Conservation (phyloP, 208 protist species). For the Angomonas deanei region DNA sequence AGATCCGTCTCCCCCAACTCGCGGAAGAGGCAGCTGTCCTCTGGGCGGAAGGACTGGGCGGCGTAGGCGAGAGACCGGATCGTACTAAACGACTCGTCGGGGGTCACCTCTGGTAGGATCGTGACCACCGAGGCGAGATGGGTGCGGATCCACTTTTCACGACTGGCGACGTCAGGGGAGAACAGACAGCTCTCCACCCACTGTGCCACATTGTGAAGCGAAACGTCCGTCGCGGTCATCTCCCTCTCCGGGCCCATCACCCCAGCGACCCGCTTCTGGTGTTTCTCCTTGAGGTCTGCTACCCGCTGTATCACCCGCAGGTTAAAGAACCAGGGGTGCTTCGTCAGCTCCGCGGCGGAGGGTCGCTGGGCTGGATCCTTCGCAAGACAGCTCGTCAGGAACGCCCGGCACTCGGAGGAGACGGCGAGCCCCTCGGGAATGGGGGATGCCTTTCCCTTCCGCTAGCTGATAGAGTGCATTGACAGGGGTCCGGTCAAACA, state of each 20-base stretch:
- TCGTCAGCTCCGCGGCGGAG: constrained; percentile 32
- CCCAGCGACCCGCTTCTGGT: constrained; percentile 16
- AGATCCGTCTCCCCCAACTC: constrained; percentile 50
- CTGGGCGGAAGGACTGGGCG: constrained; percentile 19
- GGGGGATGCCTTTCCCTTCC: constrained; percentile 27
- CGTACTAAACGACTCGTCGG: constrained; percentile 49
- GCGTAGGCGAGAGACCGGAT: constrained; percentile 57
- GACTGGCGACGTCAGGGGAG: constrained; percentile 15
- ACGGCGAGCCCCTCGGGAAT: constrained; percentile 15
- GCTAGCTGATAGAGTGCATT: constrained; percentile 69
- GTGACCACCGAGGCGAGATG: constrained; percentile 46
- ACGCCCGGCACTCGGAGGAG: constrained; percentile 40
- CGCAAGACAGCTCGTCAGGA: constrained; percentile 54
- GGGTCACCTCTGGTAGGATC: constrained; percentile 52
- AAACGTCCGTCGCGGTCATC: neutral
- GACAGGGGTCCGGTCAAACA: constrained; percentile 50
- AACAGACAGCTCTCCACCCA: constrained; percentile 67
- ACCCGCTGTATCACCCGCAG: constrained; percentile 15
- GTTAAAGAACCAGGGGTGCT: constrained; percentile 54
- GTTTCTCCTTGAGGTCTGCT: constrained; percentile 12
- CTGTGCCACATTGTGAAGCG: constrained; percentile 19
- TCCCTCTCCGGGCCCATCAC: constrained; percentile 9
- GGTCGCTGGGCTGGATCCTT: constrained; percentile 37
- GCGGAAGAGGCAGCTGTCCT: constrained; percentile 39
- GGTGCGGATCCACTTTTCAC: constrained; percentile 56